Base-by-base conservation (phyloP, 2,329 filamentous ascomycete genomes). In the Epichloe festucae region DNA sequence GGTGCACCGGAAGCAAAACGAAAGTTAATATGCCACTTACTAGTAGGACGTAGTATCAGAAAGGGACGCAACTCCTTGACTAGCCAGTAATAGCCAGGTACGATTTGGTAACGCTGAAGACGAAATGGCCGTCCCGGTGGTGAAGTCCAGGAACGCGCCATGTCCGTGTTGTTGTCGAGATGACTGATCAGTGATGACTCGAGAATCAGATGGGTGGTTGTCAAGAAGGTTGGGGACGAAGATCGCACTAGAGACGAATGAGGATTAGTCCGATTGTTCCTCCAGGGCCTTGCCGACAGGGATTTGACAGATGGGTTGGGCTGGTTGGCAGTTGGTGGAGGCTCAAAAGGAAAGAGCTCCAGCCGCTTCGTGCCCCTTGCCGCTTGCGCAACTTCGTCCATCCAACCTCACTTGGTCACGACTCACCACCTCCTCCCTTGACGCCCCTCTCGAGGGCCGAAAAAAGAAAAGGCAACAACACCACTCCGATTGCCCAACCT, bases 291-390 rank as follows among this genome's bases (percentile, higher is more conserved):
- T 19, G 11, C 27, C n/a, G 43, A 46, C 43, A 31, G 43, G 43
- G 43, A 11, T 35, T 31, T 44, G 42, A 44, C 42, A 23, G n/a
- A 27, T 44, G 42, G 14, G 21, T 21, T 10, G 21, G 19, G 21
- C 14, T 46, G 10, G 45, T 47, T 14, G 49, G 49, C 43, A 46
- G 42, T 39, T 42, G 49, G 49, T 42, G 50, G 45, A 52, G 50
- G 45, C 23, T 48, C 47, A 50, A 53, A 53, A 50, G 47, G 43
- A 53, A 53, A 41, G 39, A 41, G 51, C 51, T 19, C 47, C 51
- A 50, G 47, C 46, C 52, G 36, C 54, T 43, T 21, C n/a, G 21
- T 48, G 54, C 48, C 54, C 54, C 54, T 56, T 48, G 54, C 48
- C 54, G 52, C 54, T 56, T 54, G 54, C 54, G 40, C 52, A 34